Conservation (phyloP, 2,329 filamentous ascomycete species). For the Fusarium longipes region DNA sequence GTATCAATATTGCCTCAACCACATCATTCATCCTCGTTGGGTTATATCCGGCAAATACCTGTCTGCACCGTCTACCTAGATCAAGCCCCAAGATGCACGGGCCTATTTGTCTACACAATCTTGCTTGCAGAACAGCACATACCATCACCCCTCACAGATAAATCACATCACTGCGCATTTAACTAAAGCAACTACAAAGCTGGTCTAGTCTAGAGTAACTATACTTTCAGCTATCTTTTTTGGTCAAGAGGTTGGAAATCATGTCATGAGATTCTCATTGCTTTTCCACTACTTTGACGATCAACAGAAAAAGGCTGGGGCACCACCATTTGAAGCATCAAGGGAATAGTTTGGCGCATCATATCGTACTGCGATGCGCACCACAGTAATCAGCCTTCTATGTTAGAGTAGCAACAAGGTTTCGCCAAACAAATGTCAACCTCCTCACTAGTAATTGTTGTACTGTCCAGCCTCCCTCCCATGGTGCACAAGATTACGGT, state of each 20-base stretch:
- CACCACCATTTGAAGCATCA: background rate
- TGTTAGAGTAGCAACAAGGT: background rate
- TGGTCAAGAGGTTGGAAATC: conserved; percentile 15
- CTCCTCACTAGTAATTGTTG: background rate
- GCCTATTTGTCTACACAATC: conserved; percentile 19
- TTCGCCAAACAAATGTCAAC: background rate
- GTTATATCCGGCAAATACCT: background rate
- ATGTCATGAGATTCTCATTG: conserved; percentile 15
- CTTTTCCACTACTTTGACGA: background rate
- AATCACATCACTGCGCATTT: conserved; percentile 42
- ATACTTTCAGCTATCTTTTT: conserved; percentile 9
- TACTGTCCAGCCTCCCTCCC: conserved; percentile 24
- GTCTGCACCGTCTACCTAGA: conserved; percentile 19
- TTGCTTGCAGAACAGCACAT: conserved; percentile 29
- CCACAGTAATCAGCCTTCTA: background rate
- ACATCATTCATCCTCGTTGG: conserved; percentile 12
- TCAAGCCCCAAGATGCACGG: conserved; percentile 26
- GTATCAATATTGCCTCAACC: conserved; percentile 17
- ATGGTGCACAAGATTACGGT: conserved; percentile 10
- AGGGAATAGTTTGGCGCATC: conserved; percentile 5
- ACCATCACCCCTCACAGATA: conserved; percentile 24
- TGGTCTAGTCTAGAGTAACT: conserved; percentile 25
- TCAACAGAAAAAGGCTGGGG: conserved; percentile 19
- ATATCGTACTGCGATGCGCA: conserved; percentile 20
- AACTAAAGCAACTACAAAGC: conserved; percentile 25